Conservation (phyloP, 1,284 basidiomycete genomes). For the Cerrena zonata region DNA sequence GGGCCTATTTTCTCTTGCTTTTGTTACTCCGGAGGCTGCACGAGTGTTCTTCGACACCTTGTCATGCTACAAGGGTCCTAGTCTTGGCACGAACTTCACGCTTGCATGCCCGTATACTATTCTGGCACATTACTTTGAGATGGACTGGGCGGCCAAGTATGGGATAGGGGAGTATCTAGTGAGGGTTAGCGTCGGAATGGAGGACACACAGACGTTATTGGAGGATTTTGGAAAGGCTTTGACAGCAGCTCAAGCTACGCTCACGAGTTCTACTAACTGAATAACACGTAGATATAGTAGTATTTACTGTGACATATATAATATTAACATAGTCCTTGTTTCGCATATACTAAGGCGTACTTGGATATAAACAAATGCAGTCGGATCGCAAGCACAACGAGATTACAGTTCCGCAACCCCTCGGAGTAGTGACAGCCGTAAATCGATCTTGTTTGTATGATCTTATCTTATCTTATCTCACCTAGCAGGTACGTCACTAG, state of each 20-base stretch:
- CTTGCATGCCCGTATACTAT: constrained; percentile 90
- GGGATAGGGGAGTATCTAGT: constrained; percentile 86
- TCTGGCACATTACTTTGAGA: constrained; percentile 85
- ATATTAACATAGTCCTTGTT: too few relatives aligned
- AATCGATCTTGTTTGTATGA: too few relatives aligned
- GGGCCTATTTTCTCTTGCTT: constrained; percentile 88
- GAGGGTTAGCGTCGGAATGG: constrained; percentile 86
- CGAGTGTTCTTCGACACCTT: constrained; percentile 85
- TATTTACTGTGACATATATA: too few relatives aligned
- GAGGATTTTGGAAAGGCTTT: constrained; percentile 64
- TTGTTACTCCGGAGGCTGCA: constrained; percentile 65
- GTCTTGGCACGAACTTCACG: constrained; percentile 94
- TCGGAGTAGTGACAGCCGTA: too few relatives aligned
- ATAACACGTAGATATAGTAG: too few relatives aligned
- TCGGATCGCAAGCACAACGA: too few relatives aligned
- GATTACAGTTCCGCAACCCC: too few relatives aligned
- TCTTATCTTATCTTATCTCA: too few relatives aligned
- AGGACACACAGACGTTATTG: constrained; percentile 63
- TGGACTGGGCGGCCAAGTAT: constrained; percentile 86
- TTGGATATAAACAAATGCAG: too few relatives aligned
- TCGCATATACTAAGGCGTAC: too few relatives aligned
- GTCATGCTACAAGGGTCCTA: constrained; percentile 84
- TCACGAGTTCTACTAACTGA: not conserved
- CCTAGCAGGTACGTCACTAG: too few relatives aligned
- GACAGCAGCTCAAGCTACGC: constrained; percentile 51